Conservation (phyloP, 176 grass and related monocot genomes). For the Dactylis glomerata region DNA sequence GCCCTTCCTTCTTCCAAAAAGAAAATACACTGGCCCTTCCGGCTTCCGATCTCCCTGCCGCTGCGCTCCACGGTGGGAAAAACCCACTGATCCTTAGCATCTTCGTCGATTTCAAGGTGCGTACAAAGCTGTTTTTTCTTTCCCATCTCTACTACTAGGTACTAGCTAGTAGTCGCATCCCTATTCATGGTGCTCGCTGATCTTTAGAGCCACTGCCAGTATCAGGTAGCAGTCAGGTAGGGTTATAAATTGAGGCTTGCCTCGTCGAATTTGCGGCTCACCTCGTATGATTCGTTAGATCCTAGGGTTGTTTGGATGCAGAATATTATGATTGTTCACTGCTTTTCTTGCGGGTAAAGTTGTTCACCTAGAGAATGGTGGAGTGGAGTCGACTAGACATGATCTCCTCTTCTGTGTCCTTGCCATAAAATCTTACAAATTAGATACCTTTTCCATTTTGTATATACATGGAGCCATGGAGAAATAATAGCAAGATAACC, state of each 20-base stretch:
- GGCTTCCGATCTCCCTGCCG: neutral
- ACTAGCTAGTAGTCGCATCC: neutral
- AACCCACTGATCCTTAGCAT: neutral
- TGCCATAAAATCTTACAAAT: too few species aligned
- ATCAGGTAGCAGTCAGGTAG: neutral
- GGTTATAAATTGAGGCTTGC: neutral
- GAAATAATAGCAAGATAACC: too few species aligned
- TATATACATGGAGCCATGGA: too few species aligned
- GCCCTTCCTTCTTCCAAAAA: too few species aligned
- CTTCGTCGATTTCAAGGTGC: neutral
- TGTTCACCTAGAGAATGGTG: neutral
- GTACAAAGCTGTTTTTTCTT: neutral
- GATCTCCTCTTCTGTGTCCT: too few species aligned
- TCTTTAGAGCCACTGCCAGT: neutral
- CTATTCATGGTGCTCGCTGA: neutral
- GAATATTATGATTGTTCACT: neutral
- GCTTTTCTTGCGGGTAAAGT: neutral
- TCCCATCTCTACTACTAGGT: neutral
- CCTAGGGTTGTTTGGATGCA: neutral
- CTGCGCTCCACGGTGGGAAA: neutral
- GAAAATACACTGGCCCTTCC: too few species aligned
- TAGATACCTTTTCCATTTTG: too few species aligned
- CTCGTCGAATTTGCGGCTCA: neutral
- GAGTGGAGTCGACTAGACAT: too few species aligned
- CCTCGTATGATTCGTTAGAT: neutral